Base-by-base conservation (phyloP, 257 asterid species). In the Capsicum pubescens region DNA sequence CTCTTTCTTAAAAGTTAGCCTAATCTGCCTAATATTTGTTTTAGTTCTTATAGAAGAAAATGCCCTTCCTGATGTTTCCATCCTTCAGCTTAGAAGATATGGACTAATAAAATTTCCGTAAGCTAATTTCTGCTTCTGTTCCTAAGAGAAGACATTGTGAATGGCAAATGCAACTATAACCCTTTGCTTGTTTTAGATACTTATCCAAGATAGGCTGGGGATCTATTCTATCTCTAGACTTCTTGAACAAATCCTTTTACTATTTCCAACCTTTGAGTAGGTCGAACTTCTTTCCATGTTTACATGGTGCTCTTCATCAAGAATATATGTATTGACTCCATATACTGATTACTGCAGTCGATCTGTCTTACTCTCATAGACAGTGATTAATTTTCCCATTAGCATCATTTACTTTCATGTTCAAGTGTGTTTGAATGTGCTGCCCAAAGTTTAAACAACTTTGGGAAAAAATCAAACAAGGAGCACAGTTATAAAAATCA, bases 21-120 rank as follows among this genome's bases (percentile, higher is more conserved):
- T 64, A 11, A 64, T 63, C 71, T 21, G 19, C 61, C 8, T 21
- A 50, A 32, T 36, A 67, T 36, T 67, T 39, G 61, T 50, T 50
- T 74, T 74, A 21, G 50, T 74, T 74, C 44, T 48, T 74, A 74
- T 48, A 12, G 60, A 21, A 50, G 81, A 50, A 46, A 52, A 52
- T 21, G 3, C 58, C 21, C 46, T 21, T 76, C 63, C 46, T 76
- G 61, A 12, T 76, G 44, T 52, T 52, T 76, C 52, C 36, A 6
- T 76, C n/a, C 61, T 74, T 74, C 81, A 74, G 46, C 61, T 21
- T 50, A 74, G 81, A 74, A 54, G 59, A 55, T 21, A 76, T 21
- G 61, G 60, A 13, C 39, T 76, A 21, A 52, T 12, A 26, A 26
- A 13, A 76, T 12, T 4, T 76, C 81, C 12, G 4, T 50, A 21